Conservation (phyloP, 75 land plant species). For the Sequoiadendron giganteum region DNA sequence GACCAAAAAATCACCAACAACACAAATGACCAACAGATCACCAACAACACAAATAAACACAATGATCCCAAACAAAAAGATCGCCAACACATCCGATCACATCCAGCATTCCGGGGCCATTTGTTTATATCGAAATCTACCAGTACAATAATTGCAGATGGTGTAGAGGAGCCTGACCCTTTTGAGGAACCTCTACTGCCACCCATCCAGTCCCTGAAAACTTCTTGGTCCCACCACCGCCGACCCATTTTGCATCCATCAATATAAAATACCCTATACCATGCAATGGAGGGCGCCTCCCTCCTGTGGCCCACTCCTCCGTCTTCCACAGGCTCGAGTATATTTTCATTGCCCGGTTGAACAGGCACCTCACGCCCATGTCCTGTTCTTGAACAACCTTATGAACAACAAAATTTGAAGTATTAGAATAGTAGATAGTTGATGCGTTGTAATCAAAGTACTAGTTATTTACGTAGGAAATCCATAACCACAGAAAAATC, state of each 20-base stretch:
- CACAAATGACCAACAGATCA: no score
- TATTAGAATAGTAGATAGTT: background rate
- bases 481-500: no score
- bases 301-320: slow-evolving; percentile 56
- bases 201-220: slow-evolving; percentile 8
- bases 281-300: slow-evolving; percentile 40
- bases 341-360: slow-evolving; percentile 42
- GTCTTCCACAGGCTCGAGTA: slow-evolving; percentile 49
- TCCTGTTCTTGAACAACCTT: no score
- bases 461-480: background rate
- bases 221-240: slow-evolving; percentile 35
- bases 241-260: slow-evolving; percentile 37
- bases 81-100: no score
- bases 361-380: slow-evolving; percentile 41
- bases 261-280: slow-evolving; percentile 30
- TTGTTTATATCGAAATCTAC: no score
- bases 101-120: no score
- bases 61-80: no score
- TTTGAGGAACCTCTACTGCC: slow-evolving; percentile 17
- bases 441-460: background rate
- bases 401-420: background rate
- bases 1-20: no score
- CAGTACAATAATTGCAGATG: no score
- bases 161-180: background rate
- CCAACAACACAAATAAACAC: no score